Base-by-base conservation (phyloP, 495 filamentous ascomycete genomes). In the Neurospora sublineolata region DNA sequence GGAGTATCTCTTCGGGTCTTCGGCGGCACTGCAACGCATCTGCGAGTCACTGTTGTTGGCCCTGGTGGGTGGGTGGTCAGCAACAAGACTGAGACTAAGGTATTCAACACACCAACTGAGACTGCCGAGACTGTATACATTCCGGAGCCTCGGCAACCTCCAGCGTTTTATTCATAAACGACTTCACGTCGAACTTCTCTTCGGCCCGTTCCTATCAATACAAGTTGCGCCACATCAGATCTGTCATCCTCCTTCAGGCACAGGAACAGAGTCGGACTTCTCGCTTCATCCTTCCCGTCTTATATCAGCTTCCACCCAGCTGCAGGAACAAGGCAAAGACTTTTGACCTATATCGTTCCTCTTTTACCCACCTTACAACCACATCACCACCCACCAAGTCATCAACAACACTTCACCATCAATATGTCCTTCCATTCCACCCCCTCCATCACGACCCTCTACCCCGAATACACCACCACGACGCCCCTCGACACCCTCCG, bases 381-480 rank as follows among this genome's bases (percentile, higher is more conserved):
- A 4, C 20, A 14, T 1, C 7, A 16, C 2, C 42, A 44, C 7
- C n/a, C 3, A 16, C 40, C 20, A 27, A 58, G 46, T 6, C 10
- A 27, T 23, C 44, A 46, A 27, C 20, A 14, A 20, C 0, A 30
- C 27, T 60, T 60, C 52, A 60, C 20, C 6, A 64, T 33, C 14
- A 18, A 33, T 2, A 64, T 64, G 52, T 64, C 52, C 0, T 33
- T 3, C 1, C 6, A 33, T 0, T 9, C 23, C 20, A 74, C 68
- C 44, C 70, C 42, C 9, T 60, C 39, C 37, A 72, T 72, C 74
- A 60, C 39, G n/a, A 39, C 67, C 39, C 69, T 72, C 9, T 75
- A 76, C 71, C 79, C 78, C 2, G 78, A 81, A 37, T 81, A 81
- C 71, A 14, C 7, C 10, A 58, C 41, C 12, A 81, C 78, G 2